Conservation (phyloP, 2,329 filamentous ascomycete species). For the Nothophaeocryptopus gaeumannii region DNA sequence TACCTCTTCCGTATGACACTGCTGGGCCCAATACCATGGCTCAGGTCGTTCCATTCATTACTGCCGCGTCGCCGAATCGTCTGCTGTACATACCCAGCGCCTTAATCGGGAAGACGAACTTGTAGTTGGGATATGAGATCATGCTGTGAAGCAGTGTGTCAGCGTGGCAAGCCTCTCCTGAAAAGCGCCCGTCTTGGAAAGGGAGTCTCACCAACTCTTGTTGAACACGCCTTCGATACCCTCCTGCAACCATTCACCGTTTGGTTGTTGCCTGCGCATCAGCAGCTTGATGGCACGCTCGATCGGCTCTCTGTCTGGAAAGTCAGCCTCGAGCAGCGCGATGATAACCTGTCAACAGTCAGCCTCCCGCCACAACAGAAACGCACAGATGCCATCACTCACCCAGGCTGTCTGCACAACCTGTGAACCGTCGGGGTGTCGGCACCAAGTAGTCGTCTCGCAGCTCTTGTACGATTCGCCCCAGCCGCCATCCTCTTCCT, state of each 20-base stretch:
- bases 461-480: constrained; percentile 90
- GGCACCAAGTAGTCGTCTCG: constrained; percentile 70
- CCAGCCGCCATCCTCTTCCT: constrained; percentile 90
- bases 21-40: constrained; percentile 9
- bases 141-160: constrained; percentile 56
- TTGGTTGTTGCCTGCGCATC: constrained; percentile 77
- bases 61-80: constrained; percentile 62
- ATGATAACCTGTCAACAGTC: constrained; percentile 46
- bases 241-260: constrained; percentile 94
- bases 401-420: constrained; percentile 97
- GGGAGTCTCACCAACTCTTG: constrained; percentile 71
- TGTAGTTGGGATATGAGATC: constrained; percentile 99
- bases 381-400: constrained; percentile 46
- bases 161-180: constrained; percentile 9
- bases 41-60: constrained; percentile 14
- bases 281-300: constrained; percentile 73
- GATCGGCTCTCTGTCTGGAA: constrained; percentile 70
- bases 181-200: constrained; percentile 6
- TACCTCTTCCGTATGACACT: constrained; percentile 4
- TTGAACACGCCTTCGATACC: constrained; percentile 98
- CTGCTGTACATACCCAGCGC: constrained; percentile 84
- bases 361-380: constrained; percentile 54
- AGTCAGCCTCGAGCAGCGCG: constrained; percentile 76
- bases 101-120: constrained; percentile 92
- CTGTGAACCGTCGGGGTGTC: constrained; percentile 72